Evolutionary conservation across 2,329 filamentous ascomycete genomes (phyloP).

Genomic region (Trichoderma atrobrunneum): DNA sequence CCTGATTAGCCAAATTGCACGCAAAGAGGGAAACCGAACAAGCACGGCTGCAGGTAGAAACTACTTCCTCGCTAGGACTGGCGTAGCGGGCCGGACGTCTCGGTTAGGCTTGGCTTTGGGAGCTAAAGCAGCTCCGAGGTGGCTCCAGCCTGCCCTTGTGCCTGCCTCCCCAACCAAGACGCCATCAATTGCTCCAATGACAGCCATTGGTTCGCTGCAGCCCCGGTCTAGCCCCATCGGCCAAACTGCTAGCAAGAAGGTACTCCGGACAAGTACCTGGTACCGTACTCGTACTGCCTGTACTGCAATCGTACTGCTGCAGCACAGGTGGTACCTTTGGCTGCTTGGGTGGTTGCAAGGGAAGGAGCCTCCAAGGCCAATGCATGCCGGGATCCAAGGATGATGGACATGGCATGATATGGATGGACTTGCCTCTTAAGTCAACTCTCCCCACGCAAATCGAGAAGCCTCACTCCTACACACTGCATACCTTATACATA

Average conservation of each 20-base stretch:
- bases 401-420: constrained; percentile 17
- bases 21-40: neutral
- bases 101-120: constrained; percentile 16
- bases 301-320: neutral
- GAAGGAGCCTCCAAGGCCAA: constrained; percentile 8
- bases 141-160: constrained; percentile 12
- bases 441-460: constrained; percentile 13
- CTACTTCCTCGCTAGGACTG: constrained; percentile 18
- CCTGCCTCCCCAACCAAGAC: constrained; percentile 2
- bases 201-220: neutral
- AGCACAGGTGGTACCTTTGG: neutral
- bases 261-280: neutral
- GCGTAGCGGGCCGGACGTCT: constrained; percentile 1
- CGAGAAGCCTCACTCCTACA: constrained; percentile 15
- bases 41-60: neutral
- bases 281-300: neutral
- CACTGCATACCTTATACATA: neutral
- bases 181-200: neutral
- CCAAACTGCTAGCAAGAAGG: neutral
- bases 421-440: constrained; percentile 18
- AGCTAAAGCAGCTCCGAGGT: constrained; percentile 13
- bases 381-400: constrained; percentile 15
- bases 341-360: neutral
- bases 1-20: constrained; percentile 14
- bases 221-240: constrained; percentile 4